Evolutionary conservation across 306 rosid genomes (phyloP), one percentile per base, ranked within the genome.

Genomic region (Erythrophleum fordii): DNA sequence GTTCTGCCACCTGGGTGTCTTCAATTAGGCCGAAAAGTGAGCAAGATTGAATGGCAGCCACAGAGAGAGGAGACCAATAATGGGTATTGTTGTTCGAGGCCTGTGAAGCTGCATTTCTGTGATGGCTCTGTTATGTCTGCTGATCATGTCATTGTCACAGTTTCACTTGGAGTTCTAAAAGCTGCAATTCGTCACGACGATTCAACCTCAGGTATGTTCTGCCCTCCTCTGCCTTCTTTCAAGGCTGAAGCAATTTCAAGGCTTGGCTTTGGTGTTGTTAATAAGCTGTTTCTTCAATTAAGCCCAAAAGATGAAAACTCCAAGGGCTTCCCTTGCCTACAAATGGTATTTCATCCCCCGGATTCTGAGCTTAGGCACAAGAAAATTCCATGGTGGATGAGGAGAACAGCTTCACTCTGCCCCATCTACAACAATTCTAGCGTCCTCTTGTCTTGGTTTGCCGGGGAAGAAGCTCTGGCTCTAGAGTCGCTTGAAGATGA

Each of bases 201-300:
- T 8, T 64, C 70, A 64, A 88, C 58, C 71, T 88, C 93, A 80
- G 91, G 91, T 84, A 67, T 93, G 89, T 95, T 95, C 76, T 73
- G 34, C 70, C 99, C 99, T 72, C 91, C 91, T 49, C 83, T 95
- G 84, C 99, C 99, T n/a, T 20, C 77, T 66, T 93, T 85, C 74
- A 95, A 95, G 87, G 81, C 86, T 3, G 88, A 89, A 84, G 98
- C 98, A 26, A 95, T 95, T 76, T 88, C 92, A 67, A 87, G 98
- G 89, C 94, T 95, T 48, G 99, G 99, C 37, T 95, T 90, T 86
- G 98, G 99, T n/a, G 91, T 93, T 82, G 99, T 95, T 25, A 93
- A 95, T 88, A 95, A 95, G 91, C 39, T 95, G 75, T 95, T 95
- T 84, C 80, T 93, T 86, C 93, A 88, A 87, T 82, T 93, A 83